Conservation (phyloP, 139 green algal genomes). For the Tetratostichococcus sp. region DNA sequence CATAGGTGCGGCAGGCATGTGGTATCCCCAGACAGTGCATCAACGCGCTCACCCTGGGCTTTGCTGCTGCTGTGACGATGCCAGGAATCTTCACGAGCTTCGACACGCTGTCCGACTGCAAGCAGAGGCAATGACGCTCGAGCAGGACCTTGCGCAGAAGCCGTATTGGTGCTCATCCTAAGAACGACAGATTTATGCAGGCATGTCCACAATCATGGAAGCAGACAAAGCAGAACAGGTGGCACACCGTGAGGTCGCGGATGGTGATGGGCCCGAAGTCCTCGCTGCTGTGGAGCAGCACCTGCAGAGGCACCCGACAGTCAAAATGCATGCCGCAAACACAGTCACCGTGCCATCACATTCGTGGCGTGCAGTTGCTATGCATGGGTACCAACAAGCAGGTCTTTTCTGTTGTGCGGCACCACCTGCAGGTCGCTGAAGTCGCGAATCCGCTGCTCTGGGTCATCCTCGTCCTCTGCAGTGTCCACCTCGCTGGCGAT, state of each 20-base stretch:
- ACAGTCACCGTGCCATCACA: too few species aligned
- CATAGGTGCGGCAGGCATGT: not conserved
- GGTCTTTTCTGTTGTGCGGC: slow-evolving; percentile 49
- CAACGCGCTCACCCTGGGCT: slow-evolving; percentile 56
- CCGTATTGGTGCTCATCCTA: too few species aligned
- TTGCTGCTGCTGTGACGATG: slow-evolving; percentile 90
- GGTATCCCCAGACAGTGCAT: not conserved
- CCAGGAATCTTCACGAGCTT: slow-evolving; percentile 92
- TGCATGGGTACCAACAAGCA: too few species aligned
- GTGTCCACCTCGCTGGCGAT: slow-evolving; percentile 37
- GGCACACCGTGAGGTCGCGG: slow-evolving; percentile 48
- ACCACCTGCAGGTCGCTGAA: slow-evolving; percentile 44
- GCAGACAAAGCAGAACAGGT: not conserved
- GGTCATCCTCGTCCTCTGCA: slow-evolving; percentile 8
- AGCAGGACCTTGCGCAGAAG: not conserved
- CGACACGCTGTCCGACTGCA: slow-evolving; percentile 78
- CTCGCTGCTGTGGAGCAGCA: slow-evolving; percentile 59
- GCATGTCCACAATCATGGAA: too few species aligned
- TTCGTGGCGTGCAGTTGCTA: too few species aligned
- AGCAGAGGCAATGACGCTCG: not conserved
- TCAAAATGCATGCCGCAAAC: too few species aligned
- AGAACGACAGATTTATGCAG: too few species aligned
- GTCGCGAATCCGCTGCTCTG: slow-evolving; percentile 39
- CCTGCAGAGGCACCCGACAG: too few species aligned
- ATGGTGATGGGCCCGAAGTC: slow-evolving; percentile 48